phyloP scores from a whole-genome alignment of 208 protist genomes.

The Acanthamoeba royreba region DNA sequence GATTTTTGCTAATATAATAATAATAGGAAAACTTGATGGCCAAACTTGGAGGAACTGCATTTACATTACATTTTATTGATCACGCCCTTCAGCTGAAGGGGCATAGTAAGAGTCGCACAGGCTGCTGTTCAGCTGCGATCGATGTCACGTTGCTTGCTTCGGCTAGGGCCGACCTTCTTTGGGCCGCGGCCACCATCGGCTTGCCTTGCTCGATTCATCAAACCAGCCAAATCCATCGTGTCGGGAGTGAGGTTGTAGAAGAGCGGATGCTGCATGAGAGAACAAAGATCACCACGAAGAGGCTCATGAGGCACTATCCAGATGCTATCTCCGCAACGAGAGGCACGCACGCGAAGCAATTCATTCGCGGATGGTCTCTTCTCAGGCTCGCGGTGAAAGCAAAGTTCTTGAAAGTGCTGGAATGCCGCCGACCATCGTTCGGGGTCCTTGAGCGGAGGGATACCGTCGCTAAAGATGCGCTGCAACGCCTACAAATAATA shows the following conservation, averaged over 20 bases:
- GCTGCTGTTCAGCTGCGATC: too few relatives aligned
- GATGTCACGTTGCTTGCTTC: too few relatives aligned
- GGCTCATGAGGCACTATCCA: neutral
- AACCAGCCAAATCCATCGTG: neutral
- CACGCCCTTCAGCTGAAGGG: too few relatives aligned
- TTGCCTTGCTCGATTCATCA: neutral
- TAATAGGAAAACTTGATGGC: too few relatives aligned
- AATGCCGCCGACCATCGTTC: neutral
- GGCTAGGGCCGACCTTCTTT: too few relatives aligned
- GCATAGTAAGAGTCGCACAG: too few relatives aligned
- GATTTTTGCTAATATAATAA: too few relatives aligned
- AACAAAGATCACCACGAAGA: neutral
- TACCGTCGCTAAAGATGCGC: conserved; percentile 31
- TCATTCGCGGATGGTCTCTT: conserved; percentile 26
- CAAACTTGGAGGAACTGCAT: too few relatives aligned
- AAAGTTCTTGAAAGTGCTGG: conserved; percentile 15
- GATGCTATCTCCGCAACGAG: neutral
- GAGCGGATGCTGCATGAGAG: neutral
- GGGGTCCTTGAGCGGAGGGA: conserved; percentile 20
- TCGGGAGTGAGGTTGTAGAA: neutral
- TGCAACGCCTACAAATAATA: conserved; percentile 3
- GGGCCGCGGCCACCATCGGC: too few relatives aligned
- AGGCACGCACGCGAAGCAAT: neutral
- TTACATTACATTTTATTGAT: too few relatives aligned
- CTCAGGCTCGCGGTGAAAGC: conserved; percentile 9